Evolutionary conservation across 1,284 basidiomycete species (phyloP).

Genomic region (Neolentinus lepideus): DNA sequence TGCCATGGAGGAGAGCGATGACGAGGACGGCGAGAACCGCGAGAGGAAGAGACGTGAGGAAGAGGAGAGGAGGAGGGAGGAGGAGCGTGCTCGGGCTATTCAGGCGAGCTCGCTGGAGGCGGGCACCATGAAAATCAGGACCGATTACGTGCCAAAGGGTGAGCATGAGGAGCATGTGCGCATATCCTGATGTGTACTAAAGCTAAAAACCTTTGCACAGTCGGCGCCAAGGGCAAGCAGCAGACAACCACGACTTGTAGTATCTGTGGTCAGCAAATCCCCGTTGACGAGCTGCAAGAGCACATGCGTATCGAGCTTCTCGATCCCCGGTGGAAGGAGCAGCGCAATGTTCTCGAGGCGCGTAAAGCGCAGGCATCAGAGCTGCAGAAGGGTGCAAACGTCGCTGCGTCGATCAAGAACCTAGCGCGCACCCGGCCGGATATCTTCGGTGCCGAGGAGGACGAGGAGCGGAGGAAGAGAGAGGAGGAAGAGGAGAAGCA

Average conservation of each 20-base stretch:
- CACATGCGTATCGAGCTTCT: conserved; percentile 98
- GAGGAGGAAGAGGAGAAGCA: conserved; percentile 82
- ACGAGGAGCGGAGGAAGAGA: conserved; percentile 79
- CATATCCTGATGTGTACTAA: background rate
- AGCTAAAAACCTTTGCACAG: conserved; percentile 28
- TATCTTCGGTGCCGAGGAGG: conserved; percentile 88
- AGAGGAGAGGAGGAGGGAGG: conserved; percentile 69
- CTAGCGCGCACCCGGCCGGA: conserved; percentile 90
- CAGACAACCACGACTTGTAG: conserved; percentile 77
- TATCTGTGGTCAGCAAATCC: conserved; percentile 91
- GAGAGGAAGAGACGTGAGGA: conserved; percentile 65
- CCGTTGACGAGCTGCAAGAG: conserved; percentile 92
- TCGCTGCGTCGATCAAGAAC: conserved; percentile 85
- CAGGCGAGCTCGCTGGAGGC: conserved; percentile 72
- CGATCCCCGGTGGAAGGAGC: conserved; percentile 96
- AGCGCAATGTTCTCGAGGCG: conserved; percentile 80
- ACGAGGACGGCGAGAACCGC: conserved; percentile 63
- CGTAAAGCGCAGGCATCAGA: conserved; percentile 89
- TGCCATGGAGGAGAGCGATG: conserved; percentile 73
- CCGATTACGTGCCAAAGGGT: conserved; percentile 95
- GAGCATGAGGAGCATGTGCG: conserved; percentile 43
- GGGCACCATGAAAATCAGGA: conserved; percentile 91
- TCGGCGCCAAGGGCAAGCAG: conserved; percentile 62
- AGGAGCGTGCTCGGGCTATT: conserved; percentile 71
- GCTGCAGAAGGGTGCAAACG: conserved; percentile 84